Conservation (phyloP, 768 basidiomycete species). For the Podaxis pistillaris region DNA sequence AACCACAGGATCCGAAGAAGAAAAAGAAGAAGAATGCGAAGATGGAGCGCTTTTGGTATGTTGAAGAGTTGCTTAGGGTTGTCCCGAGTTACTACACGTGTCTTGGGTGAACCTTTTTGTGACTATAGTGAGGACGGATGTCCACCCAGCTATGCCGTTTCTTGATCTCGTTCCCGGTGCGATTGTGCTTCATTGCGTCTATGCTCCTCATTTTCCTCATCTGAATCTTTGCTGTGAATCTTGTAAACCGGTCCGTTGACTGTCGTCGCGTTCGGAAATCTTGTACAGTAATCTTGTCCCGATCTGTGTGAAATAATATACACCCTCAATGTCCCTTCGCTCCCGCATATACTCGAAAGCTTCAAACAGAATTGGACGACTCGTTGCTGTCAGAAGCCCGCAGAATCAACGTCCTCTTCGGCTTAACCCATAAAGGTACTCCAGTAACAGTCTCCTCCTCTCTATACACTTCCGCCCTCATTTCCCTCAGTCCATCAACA, state of each 20-base stretch:
- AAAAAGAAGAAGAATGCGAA: constrained; percentile 37
- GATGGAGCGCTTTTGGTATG: constrained; percentile 41
- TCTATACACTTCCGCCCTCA: background rate
- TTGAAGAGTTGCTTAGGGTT: constrained; percentile 37
- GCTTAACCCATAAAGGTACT: constrained; percentile 1
- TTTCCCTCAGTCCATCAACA: constrained; percentile 7
- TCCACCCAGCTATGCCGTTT: constrained; percentile 12
- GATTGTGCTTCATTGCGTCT: background rate
- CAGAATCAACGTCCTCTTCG: constrained; percentile 3
- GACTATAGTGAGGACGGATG: background rate
- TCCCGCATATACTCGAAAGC: background rate
- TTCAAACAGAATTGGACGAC: background rate
- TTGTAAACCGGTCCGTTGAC: background rate
- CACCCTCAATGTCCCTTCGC: background rate
- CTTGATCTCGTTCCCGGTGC: background rate
- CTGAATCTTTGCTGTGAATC: background rate
- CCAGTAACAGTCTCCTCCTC: constrained; percentile 2
- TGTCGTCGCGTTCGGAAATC: too few relatives aligned
- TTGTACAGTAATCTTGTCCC: constrained; percentile 2
- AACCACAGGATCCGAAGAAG: constrained; percentile 27
- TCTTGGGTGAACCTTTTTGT: background rate
- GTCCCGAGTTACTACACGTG: constrained; percentile 38
- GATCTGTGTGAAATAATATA: background rate
- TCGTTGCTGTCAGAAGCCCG: background rate
- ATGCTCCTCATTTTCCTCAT: too few relatives aligned